Evolutionary conservation across 257 asterid genomes (phyloP), one percentile per base, ranked within the genome.

Genomic region (Henckelia pumila): DNA sequence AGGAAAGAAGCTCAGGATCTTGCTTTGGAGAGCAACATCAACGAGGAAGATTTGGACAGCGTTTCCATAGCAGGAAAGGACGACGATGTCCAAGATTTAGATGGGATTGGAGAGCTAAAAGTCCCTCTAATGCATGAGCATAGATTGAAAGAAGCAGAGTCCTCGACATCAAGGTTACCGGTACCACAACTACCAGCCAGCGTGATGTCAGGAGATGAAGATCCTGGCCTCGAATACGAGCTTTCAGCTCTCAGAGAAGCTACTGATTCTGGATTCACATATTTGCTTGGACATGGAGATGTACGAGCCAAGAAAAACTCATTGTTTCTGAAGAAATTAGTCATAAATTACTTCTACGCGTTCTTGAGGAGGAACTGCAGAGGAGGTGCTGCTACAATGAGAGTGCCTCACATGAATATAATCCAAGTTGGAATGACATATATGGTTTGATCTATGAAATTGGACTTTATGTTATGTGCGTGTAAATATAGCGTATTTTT

Each of bases 361-460:
- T 91, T 89, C 78, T 73, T 94, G 84, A 85, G 96, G 88, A 79
- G 80, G 75, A 94, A 91, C 72, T 94, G 98, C 79, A 87, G 99
- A 50, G 98, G 96, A 9, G 96, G 98, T 14, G 86, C 90, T 56
- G 99, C 99, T 1, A 91, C 93, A 0, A 78, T 94, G 96, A 86
- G 76, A 62, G 98, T 89, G 53, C 99, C 99, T 73, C 98, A 89
- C 64, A 84, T 79, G 84, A 83, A 89, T 59, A 76, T 91, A 9
- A 81, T 94, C 56, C 87, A 79, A 77, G 99, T 94, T 61, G 84
- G 93, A 30, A 87, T 84, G 88, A 91, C 96, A 17, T 89, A 87
- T 65, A 88, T 89, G 97, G 99, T 94, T 25, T 91, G 86, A 88
- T 70, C 33, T 64, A 20, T 8, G 22, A 14, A 56, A 23, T 17